Evolutionary conservation across 805 yeast genomes (phyloP), one percentile per base, ranked within the genome.

Genomic region (Wickerhamomyces silvicola): DNA sequence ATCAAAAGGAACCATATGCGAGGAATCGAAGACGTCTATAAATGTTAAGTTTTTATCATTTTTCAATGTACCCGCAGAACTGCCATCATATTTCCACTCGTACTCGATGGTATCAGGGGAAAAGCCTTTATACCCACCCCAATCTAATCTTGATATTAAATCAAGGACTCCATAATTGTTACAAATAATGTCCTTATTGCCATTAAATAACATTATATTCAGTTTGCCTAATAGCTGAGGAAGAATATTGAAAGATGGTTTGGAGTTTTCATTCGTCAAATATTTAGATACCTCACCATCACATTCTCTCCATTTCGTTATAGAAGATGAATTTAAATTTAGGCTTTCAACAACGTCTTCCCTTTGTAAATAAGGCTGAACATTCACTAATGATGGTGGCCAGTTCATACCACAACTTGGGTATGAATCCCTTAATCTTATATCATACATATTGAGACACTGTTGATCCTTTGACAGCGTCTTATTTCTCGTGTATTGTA

Each of bases 1-100:
- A 53, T 88, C 97, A 43, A 72, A 79, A 1, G 97, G 95, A 17
- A 87, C 92, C 97, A 92, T 90, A 52, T 92, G 97, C 4, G 95
- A 81, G 0, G 95, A 75, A 45, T 84, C 74, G 52, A 59, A 72
- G 2, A 90, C 74, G 36, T 75, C 74, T 20, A 83, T 75, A 52
- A 81, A 81, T 0, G 95, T 81, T 48, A 90, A 62, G 49, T 85
- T 84, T 41, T 84, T 67, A 29, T 78, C 88, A 45, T 38, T 75
- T 70, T 54, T 57, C 27, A 68, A 54, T 14, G 46, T 37, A 5
- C 80, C 81, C 2, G 65, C 67, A 1, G 44, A 28, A n/a, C 42
- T 45, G 37, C 52, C 69, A 5, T 62, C 62, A n/a, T 66, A 55
- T 23, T 60, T 61, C 54, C 94, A 86, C 0, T 53, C 59, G 30